Percentiles rank a stretch among this genome's conserved stretches.
Conservation (phyloP, 1,284 basidiomycete genomes). For the Leccinum griseonigrum region DNA sequence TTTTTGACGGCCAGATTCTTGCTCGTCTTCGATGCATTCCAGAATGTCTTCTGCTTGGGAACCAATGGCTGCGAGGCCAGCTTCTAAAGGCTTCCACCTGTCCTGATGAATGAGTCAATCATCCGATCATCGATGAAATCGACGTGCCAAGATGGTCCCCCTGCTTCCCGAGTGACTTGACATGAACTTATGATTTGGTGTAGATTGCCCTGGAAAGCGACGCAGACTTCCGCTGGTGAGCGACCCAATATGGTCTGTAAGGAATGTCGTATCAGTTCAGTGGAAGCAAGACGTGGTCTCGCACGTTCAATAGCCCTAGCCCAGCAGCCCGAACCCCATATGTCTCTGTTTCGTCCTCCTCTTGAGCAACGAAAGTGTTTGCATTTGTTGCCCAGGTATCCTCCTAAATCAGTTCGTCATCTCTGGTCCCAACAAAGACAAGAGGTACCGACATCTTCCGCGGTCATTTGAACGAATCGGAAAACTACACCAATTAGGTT, state of each 20-base stretch:
- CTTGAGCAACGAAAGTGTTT: constrained; percentile 91
- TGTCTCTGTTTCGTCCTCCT: constrained; percentile 85
- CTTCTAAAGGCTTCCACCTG: constrained; percentile 91
- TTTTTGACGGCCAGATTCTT: constrained; percentile 55
- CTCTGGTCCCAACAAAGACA: background rate
- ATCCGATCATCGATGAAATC: background rate
- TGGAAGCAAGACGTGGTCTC: constrained; percentile 20
- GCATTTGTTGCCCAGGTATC: constrained; percentile 89
- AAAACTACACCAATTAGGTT: constrained; percentile 62
- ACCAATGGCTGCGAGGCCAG: constrained; percentile 81
- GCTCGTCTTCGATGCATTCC: constrained; percentile 75
- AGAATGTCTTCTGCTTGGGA: constrained; percentile 77
- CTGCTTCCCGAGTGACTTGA: constrained; percentile 50
- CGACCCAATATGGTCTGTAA: constrained; percentile 66
- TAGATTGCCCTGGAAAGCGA: constrained; percentile 58
- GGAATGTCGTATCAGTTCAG: constrained; percentile 11
- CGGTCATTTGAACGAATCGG: constrained; percentile 83
- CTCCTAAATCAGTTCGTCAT: constrained; percentile 52
- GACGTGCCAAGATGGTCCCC: constrained; percentile 52
- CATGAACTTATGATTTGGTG: constrained; percentile 55
- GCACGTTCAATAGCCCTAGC: constrained; percentile 80
- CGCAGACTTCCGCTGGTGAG: constrained; percentile 53
- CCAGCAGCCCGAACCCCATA: constrained; percentile 84
- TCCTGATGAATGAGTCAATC: constrained; percentile 5
- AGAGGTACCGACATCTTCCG: constrained; percentile 70